Base-by-base conservation (phyloP, 2,329 filamentous ascomycete species). In the Talaromyces sp. region DNA sequence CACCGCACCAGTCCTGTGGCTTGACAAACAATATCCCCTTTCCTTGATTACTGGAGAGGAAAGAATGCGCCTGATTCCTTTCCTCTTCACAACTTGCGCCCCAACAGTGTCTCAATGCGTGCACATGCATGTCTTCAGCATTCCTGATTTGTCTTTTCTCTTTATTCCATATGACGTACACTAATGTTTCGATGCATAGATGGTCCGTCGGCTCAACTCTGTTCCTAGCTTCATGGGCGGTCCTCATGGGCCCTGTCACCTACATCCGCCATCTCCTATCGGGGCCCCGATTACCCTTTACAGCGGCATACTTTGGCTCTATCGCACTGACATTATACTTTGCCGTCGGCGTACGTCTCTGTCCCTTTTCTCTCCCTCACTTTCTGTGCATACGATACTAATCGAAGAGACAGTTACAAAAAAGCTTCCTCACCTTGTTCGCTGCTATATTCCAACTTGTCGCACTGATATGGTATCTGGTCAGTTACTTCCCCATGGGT, bases 401-500 rank as follows among this genome's bases (percentile, higher is more conserved):
- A 21, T 28, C 6, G 25, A 35, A 35, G 25, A 16, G 21, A 61
- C 71, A 96, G 92, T 87, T 96, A 67, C 89, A 89, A 74, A 93
- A 84, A 73, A 92, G 90, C 44, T 79, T 96, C 66, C 85, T 98
- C 67, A 98, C 95, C 16, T 82, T 98, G 61, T 80, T 97, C 66
- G 90, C 92, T 23, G 88, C 91, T 65, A 83, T 97, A 64, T 80
- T 93, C 69, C 95, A 99, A 75, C 82, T 98, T 61, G 87, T 88
- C 60, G 90, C 89, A 66, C 81, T 98, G 67, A 67, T 91, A 54
- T 98, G 93, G 93, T 98, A 98, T 79, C 83, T 97, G 54, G 88
- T 98, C 76, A 96, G 91, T 78, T 99, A 99, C 77, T 98, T 98
- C 72, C 95, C 95, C 28, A 96, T 98, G 93, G 95, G 95, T 44